Evolutionary conservation across 495 filamentous ascomycete genomes (phyloP), one percentile per base, ranked within the genome.

Genomic region (Penicillium soppii): DNA sequence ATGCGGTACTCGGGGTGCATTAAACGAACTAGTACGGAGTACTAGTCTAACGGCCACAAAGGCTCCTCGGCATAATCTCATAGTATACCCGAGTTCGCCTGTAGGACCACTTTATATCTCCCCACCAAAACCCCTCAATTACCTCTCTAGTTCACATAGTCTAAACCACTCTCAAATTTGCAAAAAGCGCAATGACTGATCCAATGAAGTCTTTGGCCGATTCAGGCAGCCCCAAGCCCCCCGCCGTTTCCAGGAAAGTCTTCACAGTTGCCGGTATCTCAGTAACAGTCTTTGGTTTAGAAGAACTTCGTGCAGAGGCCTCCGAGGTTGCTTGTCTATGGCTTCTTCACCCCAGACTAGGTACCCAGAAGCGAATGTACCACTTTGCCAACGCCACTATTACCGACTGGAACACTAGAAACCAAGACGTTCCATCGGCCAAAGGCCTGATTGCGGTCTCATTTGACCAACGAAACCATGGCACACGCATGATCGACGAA

Each of bases 381-480:
- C 72, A 72, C 19, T 64, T 85, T 32, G 86, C 83, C 8, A 67
- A 69, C 3, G 69, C 74, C 1, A 70, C 70, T n/a, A 78, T 90
- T 38, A 53, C 61, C 29, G 74, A 80, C 53, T 89, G 83, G 83
- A 85, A 85, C 59, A 59, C 58, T 56, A 69, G 55, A 35, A 56
- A 42, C 38, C 48, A 48, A 54, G 53, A 47, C 47, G 56, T 36
- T 0, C 47, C 57, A n/a, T 47, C 60, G 2, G 52, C 53, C 8
- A 75, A 66, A 47, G 74, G 87, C 4, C 62, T 97, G 38, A 86
- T 97, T 45, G 88, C 86, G 17, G 82, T 92, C 10, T 79, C 88
- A 2, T 94, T 92, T 61, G 94, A 97, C 59, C 88, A 92, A 65
- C 74, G 92, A 22, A 98, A 98, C 58, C 94, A 97, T 70, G 92